Evolutionary conservation across 208 protist genomes (phyloP).

Genomic region (Acanthamoeba sp.): DNA sequence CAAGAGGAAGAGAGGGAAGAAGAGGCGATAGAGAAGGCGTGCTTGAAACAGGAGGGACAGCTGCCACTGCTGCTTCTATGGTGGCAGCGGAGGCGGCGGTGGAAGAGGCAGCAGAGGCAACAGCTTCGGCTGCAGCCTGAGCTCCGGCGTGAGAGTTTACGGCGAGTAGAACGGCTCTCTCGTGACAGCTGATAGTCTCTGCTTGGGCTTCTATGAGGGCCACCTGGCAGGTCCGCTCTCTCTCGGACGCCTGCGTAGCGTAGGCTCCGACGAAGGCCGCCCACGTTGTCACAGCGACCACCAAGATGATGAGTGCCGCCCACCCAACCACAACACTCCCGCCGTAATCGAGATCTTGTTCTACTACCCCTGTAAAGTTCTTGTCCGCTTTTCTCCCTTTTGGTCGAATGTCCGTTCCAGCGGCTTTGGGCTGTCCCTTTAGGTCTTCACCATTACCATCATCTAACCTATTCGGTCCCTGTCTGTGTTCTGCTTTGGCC

Average conservation of each 20-base stretch:
- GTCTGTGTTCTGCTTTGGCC: neutral
- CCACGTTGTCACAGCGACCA: neutral
- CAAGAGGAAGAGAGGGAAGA: neutral
- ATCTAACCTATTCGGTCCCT: too few species aligned
- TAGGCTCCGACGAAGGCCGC: neutral
- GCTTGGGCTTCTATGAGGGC: neutral
- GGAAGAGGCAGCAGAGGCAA: too few species aligned
- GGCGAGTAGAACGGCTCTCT: neutral
- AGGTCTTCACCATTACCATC: too few species aligned
- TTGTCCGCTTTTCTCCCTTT: neutral
- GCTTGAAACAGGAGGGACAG: too few species aligned
- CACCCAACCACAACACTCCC: neutral
- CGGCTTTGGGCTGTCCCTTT: too few species aligned
- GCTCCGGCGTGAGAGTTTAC: too few species aligned
- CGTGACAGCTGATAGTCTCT: neutral
- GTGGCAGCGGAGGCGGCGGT: too few species aligned
- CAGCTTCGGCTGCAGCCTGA: too few species aligned
- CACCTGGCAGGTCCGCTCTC: neutral
- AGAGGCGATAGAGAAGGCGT: too few species aligned
- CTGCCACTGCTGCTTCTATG: too few species aligned
- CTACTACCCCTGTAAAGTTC: neutral
- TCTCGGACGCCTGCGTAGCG: neutral
- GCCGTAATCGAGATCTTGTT: neutral
- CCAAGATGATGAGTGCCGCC: neutral
- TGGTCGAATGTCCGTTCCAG: too few species aligned